Percentiles rank a stretch among this genome's conserved stretches.
These are phyloP conservation scores for Pseudozyma sp. DNA, from an alignment of 1,284 basidiomycete genomes.

Conservation along the genomic window DNA sequence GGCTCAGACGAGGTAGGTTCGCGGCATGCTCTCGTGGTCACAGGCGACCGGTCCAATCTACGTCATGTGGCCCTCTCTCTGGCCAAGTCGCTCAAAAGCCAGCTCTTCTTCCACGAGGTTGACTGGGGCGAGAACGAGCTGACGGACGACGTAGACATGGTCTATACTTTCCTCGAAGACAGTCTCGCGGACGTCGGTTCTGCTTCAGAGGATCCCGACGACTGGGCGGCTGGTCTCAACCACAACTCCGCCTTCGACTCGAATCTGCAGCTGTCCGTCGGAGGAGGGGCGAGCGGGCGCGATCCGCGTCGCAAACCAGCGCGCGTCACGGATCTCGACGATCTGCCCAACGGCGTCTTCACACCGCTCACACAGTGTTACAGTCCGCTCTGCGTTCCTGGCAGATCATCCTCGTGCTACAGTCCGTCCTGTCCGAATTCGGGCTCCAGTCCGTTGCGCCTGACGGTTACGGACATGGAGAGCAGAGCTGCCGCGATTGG, in stretches of 20 bases:
- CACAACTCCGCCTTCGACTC: slow-evolving; percentile 29
- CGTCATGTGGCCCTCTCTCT: slow-evolving; percentile 84
- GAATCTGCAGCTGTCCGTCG: slow-evolving; percentile 30
- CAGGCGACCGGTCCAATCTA: slow-evolving; percentile 9
- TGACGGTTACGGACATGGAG: slow-evolving; percentile 15
- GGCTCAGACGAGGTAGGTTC: slow-evolving; percentile 22
- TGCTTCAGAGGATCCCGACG: slow-evolving; percentile 24
- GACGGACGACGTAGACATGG: slow-evolving; percentile 90
- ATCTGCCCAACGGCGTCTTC: slow-evolving; percentile 92
- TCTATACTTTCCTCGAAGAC: slow-evolving; percentile 95
- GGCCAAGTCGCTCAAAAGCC: slow-evolving; percentile 87
- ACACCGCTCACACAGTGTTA: slow-evolving; percentile 97
- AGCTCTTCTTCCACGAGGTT: slow-evolving; percentile 96
- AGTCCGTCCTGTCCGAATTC: slow-evolving; percentile 54
- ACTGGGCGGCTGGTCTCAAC: slow-evolving; percentile 39
- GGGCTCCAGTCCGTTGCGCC: slow-evolving; percentile 28
- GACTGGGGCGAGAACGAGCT: slow-evolving; percentile 89
- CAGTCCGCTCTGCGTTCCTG: slow-evolving; percentile 86
- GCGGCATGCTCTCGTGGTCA: slow-evolving; percentile 70
- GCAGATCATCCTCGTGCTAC: slow-evolving; percentile 43
- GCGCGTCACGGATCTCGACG: slow-evolving; percentile 74
- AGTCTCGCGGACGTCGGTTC: slow-evolving; percentile 38
- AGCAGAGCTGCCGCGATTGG: slow-evolving; percentile 9
- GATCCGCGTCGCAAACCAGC: slow-evolving; percentile 18
- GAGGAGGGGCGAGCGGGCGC: slow-evolving; percentile 6